Conservation (phyloP, 1,284 basidiomycete genomes). For the Sporisorium graminicola region DNA sequence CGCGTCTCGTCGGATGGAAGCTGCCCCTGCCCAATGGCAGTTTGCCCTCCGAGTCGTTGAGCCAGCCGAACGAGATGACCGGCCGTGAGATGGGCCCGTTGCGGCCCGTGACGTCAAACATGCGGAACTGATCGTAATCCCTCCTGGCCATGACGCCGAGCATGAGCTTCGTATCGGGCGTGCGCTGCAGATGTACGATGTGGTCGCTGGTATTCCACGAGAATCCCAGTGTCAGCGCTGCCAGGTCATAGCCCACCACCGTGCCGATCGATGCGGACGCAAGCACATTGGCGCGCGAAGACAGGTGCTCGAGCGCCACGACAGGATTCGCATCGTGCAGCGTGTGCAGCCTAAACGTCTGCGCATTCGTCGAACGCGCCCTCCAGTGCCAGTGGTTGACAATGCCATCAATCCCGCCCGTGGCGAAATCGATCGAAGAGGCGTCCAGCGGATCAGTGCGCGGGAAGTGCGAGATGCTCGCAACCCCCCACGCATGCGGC, state of each 20-base stretch:
- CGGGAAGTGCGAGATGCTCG: constrained; percentile 39
- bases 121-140: constrained; percentile 50
- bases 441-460: constrained; percentile 29
- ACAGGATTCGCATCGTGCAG: constrained; percentile 35
- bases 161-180: constrained; percentile 44
- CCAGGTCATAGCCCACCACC: constrained; percentile 39
- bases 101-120: constrained; percentile 46
- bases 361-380: constrained; percentile 9
- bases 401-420: constrained; percentile 43
- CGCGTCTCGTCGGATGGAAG: constrained; percentile 35
- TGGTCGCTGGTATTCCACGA: constrained; percentile 47
- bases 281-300: constrained; percentile 19
- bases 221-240: constrained; percentile 29
- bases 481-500: constrained; percentile 31
- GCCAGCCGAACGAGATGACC: constrained; percentile 47
- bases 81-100: constrained; percentile 37
- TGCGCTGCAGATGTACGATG: constrained; percentile 45
- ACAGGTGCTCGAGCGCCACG: constrained; percentile 35
- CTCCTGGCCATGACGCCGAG: constrained; percentile 28
- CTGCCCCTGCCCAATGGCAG: constrained; percentile 33
- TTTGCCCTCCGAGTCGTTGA: constrained; percentile 34
- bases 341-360: constrained; percentile 28
- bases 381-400: constrained; percentile 50
- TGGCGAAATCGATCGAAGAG: constrained; percentile 41
- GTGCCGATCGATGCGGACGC: constrained; percentile 35